These are phyloP conservation scores for Hibiscus mutabilis DNA, from an alignment of 345 rosid species.

Conservation along the genomic window DNA sequence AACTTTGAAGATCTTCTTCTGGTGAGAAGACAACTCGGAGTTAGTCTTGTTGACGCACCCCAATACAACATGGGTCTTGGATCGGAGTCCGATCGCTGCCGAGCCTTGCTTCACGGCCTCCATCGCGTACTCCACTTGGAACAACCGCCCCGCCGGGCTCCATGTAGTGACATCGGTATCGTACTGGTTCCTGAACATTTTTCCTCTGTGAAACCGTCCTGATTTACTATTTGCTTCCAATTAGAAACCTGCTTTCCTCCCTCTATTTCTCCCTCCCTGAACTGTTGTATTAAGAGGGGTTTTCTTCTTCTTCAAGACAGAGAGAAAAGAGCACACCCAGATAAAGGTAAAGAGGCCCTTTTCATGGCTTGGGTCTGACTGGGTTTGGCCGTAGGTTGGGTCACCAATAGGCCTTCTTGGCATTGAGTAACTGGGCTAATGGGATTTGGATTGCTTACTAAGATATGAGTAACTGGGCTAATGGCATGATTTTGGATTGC, in stretches of 20 bases:
- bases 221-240: neutral
- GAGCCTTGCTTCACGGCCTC: neutral
- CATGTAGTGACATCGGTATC: neutral
- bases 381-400: no score
- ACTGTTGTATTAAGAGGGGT: neutral
- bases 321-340: neutral
- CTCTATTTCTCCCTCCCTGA: neutral
- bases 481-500: no score
- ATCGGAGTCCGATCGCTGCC: neutral
- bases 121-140: neutral
- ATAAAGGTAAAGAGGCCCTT: no score
- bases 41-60: neutral
- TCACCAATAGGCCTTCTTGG: neutral
- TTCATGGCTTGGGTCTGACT: neutral
- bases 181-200: neutral
- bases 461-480: no score
- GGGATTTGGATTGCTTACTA: no score
- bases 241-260: neutral
- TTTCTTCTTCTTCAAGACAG: neutral
- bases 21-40: neutral
- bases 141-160: neutral
- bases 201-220: neutral
- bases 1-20: neutral
- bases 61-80: neutral
- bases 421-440: neutral